Percentiles rank a stretch among this genome's conserved stretches.
Evolutionary conservation across 2,329 filamentous ascomycete genomes (phyloP).

Genomic region (Ascochyta clinopodiicola): DNA sequence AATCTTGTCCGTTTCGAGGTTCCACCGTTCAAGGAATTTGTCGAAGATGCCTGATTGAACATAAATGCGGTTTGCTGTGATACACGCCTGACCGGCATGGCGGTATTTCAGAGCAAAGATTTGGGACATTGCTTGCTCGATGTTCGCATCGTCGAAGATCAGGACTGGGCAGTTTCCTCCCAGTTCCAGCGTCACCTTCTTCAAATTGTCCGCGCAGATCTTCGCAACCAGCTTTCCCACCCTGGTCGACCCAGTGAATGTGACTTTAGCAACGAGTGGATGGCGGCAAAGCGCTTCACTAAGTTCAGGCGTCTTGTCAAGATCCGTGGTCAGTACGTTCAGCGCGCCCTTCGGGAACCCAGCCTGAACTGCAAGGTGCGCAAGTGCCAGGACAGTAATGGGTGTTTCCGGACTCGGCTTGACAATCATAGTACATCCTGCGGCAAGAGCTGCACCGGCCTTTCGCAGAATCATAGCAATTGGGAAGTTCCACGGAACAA

Average conservation of each 20-base stretch:
- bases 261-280: slow-evolving; percentile 66
- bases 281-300: slow-evolving; percentile 64
- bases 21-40: slow-evolving; percentile 60
- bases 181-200: slow-evolving; percentile 69
- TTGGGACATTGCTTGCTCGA: slow-evolving; percentile 60
- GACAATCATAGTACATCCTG: slow-evolving; percentile 75
- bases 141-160: slow-evolving; percentile 69
- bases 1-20: slow-evolving; percentile 62
- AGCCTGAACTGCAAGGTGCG: slow-evolving; percentile 48
- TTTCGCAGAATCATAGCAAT: slow-evolving; percentile 73
- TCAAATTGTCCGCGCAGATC: slow-evolving; percentile 65
- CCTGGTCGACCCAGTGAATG: slow-evolving; percentile 64
- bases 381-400: slow-evolving; percentile 48
- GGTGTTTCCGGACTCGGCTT: slow-evolving; percentile 52
- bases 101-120: slow-evolving; percentile 61
- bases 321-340: slow-evolving; percentile 66
- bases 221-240: slow-evolving; percentile 68
- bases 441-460: slow-evolving; percentile 70
- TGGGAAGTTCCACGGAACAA: slow-evolving; percentile 78
- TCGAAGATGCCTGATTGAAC: slow-evolving; percentile 69
- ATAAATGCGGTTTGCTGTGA: slow-evolving; percentile 70
- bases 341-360: slow-evolving; percentile 65
- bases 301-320: slow-evolving; percentile 61
- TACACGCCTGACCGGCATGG: slow-evolving; percentile 69
- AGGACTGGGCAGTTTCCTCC: slow-evolving; percentile 71